A percentile compares a stretch with the other conserved stretches of the same genome.
Conservation (phyloP, 2,329 filamentous ascomycete species). For the Diaporthe ampelina region DNA sequence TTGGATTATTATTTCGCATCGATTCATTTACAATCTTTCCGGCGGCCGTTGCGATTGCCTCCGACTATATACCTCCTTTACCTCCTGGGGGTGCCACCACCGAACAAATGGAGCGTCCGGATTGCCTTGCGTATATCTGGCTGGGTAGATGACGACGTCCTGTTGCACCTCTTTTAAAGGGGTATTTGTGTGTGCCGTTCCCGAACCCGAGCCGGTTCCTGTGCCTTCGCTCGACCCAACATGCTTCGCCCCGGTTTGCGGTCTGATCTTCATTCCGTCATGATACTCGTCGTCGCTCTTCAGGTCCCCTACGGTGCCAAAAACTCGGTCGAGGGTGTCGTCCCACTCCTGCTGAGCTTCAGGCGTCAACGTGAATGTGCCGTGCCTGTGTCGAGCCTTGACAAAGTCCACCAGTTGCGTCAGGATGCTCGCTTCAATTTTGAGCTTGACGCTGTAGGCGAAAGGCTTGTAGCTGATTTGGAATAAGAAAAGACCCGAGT, state of each 20-base stretch:
- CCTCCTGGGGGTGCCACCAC: conserved; percentile 24
- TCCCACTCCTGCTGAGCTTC: conserved; percentile 36
- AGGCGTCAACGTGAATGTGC: conserved; percentile 16
- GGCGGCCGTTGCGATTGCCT: conserved; percentile 20
- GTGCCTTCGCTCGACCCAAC: background rate
- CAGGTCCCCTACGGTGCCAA: background rate
- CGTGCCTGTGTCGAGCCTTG: conserved; percentile 3
- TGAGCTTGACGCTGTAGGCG: conserved; percentile 62
- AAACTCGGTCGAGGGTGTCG: conserved; percentile 13
- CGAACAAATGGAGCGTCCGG: background rate
- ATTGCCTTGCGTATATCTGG: background rate
- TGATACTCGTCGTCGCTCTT: conserved; percentile 17
- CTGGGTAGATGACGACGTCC: background rate
- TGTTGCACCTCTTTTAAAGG: background rate
- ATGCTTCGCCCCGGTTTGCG: background rate
- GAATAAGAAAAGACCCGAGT: conserved; percentile 56
- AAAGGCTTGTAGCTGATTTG: conserved; percentile 58
- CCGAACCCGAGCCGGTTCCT: background rate
- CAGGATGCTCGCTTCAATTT: conserved; percentile 69
- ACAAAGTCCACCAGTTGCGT: conserved; percentile 50
- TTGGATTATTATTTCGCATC: background rate
- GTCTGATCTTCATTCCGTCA: background rate
- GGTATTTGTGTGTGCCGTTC: too few relatives aligned
- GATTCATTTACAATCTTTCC: conserved; percentile 2
- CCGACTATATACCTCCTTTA: conserved; percentile 26